Evolutionary conservation across 306 rosid genomes (phyloP).

Genomic region (Quercus parvula): DNA sequence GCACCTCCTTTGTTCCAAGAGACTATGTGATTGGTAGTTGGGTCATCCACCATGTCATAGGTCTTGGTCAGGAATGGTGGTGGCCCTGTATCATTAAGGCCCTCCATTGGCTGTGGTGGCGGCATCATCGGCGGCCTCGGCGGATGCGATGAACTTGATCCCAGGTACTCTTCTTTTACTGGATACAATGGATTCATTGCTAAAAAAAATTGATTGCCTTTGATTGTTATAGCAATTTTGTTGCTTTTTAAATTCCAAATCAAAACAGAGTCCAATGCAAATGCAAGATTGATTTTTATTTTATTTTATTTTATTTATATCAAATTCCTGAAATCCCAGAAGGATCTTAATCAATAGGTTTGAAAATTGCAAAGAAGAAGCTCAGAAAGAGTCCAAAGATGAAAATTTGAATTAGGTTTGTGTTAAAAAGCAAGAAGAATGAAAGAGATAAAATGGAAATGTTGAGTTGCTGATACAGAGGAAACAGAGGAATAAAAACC

Average conservation of each 20-base stretch:
- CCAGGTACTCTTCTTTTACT: slow-evolving; percentile 57
- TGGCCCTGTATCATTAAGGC: slow-evolving; percentile 77
- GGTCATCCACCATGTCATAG: slow-evolving; percentile 78
- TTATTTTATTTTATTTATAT: neutral
- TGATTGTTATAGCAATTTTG: neutral
- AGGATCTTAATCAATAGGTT: neutral
- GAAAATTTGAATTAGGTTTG: neutral
- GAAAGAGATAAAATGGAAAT: neutral
- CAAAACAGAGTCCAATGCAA: neutral
- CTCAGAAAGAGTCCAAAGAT: neutral
- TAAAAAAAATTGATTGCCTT: neutral
- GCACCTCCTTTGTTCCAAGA: slow-evolving; percentile 77
- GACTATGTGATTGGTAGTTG: slow-evolving; percentile 46
- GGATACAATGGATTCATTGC: slow-evolving; percentile 51
- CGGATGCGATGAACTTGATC: slow-evolving; percentile 26
- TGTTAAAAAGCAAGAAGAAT: neutral
- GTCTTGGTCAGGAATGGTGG: slow-evolving; percentile 93
- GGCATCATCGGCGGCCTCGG: slow-evolving; percentile 18
- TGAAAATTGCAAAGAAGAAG: neutral
- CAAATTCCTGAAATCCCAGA: neutral
- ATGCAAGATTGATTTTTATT: neutral
- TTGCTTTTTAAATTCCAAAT: neutral
- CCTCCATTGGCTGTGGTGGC: slow-evolving; percentile 76
- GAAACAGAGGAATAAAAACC: neutral
- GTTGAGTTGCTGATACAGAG: neutral